Evolutionary conservation across 768 basidiomycete genomes (phyloP).

Genomic region (Phaffia tasmanica): DNA sequence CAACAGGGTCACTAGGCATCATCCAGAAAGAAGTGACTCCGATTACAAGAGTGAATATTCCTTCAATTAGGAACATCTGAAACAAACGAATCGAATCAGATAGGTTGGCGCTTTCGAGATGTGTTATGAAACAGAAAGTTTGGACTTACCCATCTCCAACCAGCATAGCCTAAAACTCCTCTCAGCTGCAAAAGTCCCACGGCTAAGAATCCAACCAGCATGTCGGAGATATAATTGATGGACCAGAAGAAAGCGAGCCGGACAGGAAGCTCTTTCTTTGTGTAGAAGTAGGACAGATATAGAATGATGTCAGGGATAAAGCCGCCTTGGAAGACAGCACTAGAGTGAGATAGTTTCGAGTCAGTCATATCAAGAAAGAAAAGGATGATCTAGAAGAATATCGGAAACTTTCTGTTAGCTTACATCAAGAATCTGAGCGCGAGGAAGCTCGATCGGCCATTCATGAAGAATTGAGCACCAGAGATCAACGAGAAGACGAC

Average conservation of each 20-base stretch:
- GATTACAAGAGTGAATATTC: constrained; percentile 31
- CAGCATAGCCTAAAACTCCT: constrained; percentile 45
- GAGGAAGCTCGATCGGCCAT: constrained; percentile 24
- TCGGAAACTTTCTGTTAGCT: background rate
- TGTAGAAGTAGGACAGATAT: constrained; percentile 21
- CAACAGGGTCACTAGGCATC: constrained; percentile 26
- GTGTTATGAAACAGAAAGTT: background rate
- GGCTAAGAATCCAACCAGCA: constrained; percentile 24
- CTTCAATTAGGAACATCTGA: constrained; percentile 46
- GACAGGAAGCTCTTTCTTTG: constrained; percentile 27
- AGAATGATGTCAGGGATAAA: constrained; percentile 35
- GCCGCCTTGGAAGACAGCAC: constrained; percentile 48
- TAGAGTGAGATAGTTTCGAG: no score
- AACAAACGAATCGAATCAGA: constrained; percentile 27
- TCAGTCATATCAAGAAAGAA: constrained; percentile 23
- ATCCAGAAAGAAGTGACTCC: constrained; percentile 37
- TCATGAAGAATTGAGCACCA: background rate
- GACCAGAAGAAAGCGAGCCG: constrained; percentile 48
- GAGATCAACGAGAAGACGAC: constrained; percentile 34
- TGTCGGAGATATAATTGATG: constrained; percentile 25
- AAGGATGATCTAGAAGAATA: background rate
- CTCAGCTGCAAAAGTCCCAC: constrained; percentile 38
- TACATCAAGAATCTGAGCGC: constrained; percentile 24
- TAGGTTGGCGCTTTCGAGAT: constrained; percentile 5
- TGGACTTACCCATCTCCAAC: constrained; percentile 38